Evolutionary conservation across 2,329 filamentous ascomycete genomes (phyloP).

Genomic region (Podosphaera fusca): DNA sequence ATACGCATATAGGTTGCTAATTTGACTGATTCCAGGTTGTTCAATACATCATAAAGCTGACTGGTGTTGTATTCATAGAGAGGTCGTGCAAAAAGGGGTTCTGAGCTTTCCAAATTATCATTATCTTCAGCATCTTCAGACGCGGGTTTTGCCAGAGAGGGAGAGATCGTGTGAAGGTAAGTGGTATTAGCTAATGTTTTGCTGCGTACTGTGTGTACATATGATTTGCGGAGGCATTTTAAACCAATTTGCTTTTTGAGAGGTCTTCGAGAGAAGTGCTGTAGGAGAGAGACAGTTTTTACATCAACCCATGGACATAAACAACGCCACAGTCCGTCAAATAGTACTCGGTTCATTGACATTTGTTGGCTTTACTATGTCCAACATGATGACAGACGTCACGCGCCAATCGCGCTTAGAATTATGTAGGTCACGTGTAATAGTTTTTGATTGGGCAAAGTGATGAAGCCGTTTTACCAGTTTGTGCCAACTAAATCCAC

Average conservation of each 20-base stretch:
- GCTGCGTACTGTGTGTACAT: too few relatives aligned
- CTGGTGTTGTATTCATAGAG: not conserved
- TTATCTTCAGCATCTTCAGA: not conserved
- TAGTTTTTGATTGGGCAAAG: too few relatives aligned
- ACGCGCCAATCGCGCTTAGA: too few relatives aligned
- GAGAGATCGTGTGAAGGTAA: slow-evolving; percentile 5
- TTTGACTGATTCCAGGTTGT: not conserved
- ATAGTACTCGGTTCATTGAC: slow-evolving; percentile 16
- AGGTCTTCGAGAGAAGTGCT: not conserved
- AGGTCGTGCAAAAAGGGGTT: not conserved
- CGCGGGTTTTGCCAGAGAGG: slow-evolving; percentile 1
- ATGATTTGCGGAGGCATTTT: not conserved
- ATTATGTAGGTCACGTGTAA: too few relatives aligned
- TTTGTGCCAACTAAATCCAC: too few relatives aligned
- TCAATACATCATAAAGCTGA: not conserved
- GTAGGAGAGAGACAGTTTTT: slow-evolving; percentile 15
- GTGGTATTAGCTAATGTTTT: slow-evolving; percentile 1
- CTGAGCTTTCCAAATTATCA: not conserved
- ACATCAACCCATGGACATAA: slow-evolving; percentile 33
- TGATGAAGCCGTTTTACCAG: too few relatives aligned
- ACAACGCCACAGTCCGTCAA: slow-evolving; percentile 40
- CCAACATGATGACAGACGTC: too few relatives aligned
- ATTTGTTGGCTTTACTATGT: slow-evolving; percentile 7
- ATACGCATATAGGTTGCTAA: slow-evolving; percentile 8
- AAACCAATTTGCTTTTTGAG: not conserved